Evolutionary conservation across 768 basidiomycete genomes (phyloP).

Genomic region (Coprinopsis sp.): DNA sequence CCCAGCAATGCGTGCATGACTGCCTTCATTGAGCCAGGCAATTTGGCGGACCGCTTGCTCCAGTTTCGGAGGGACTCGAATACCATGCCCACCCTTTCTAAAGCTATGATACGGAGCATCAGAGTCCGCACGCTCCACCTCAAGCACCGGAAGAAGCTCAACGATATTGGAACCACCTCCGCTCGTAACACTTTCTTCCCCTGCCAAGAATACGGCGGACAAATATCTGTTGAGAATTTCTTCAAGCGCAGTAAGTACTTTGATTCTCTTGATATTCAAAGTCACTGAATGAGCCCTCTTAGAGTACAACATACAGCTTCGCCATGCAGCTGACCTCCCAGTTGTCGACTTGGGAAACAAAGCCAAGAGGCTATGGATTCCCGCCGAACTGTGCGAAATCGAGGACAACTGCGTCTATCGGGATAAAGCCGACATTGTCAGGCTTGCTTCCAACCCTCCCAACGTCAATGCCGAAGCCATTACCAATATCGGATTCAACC

Average conservation of each 20-base stretch:
- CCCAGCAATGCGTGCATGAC: conserved; percentile 49
- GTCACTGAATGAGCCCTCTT: background rate
- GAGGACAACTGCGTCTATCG: conserved; percentile 50
- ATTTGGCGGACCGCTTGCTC: conserved; percentile 51
- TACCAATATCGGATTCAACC: conserved; percentile 47
- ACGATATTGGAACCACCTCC: conserved; percentile 11
- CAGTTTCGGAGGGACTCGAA: conserved; percentile 37
- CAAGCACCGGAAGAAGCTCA: conserved; percentile 43
- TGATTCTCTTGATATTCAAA: background rate
- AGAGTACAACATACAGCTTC: conserved; percentile 56
- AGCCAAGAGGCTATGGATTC: conserved; percentile 36
- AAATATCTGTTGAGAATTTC: conserved; percentile 55
- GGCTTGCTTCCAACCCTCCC: conserved; percentile 58
- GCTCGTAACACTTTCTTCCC: conserved; percentile 18
- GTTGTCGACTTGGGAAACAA: conserved; percentile 41
- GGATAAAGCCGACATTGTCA: conserved; percentile 64
- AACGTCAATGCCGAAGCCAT: conserved; percentile 53
- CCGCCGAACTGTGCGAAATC: conserved; percentile 67
- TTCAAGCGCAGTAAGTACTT: conserved; percentile 50
- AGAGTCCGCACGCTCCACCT: conserved; percentile 55
- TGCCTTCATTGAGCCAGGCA: conserved; percentile 51
- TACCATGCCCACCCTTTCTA: conserved; percentile 40
- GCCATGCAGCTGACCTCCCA: conserved; percentile 40
- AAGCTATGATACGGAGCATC: conserved; percentile 44
- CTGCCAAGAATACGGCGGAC: conserved; percentile 29